Evolutionary conservation across 2,329 filamentous ascomycete genomes (phyloP).

Genomic region (Dothidotthia symphoricarpi): DNA sequence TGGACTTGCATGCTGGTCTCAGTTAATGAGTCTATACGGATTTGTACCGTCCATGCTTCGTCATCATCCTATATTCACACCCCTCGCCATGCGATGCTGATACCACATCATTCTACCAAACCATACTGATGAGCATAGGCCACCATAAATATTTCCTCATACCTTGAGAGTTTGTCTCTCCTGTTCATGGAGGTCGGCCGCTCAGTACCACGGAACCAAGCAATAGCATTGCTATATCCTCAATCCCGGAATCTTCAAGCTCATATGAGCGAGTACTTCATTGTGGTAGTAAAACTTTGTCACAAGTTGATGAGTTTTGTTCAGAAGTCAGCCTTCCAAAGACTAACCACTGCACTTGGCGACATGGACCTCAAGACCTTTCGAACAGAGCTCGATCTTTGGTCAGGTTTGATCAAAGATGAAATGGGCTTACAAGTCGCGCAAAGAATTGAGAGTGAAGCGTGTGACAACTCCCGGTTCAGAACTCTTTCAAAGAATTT

Average conservation of each 20-base stretch:
- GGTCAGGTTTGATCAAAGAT: slow-evolving; percentile 42
- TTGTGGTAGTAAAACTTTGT: slow-evolving; percentile 44
- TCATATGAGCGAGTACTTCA: slow-evolving; percentile 45
- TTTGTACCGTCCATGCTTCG: no score
- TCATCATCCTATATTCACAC: no score
- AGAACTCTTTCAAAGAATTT: slow-evolving; percentile 17
- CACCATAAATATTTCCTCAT: slow-evolving; percentile 4
- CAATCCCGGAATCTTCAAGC: slow-evolving; percentile 40
- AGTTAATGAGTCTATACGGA: no score
- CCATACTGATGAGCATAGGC: no score
- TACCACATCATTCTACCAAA: not conserved
- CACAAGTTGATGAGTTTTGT: slow-evolving; percentile 36
- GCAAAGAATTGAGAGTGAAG: slow-evolving; percentile 16
- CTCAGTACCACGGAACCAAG: slow-evolving; percentile 43
- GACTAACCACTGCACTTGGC: slow-evolving; percentile 33
- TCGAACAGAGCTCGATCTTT: slow-evolving; percentile 37
- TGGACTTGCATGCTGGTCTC: no score
- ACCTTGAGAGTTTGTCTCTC: slow-evolving; percentile 43
- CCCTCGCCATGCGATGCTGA: no score
- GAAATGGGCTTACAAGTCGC: slow-evolving; percentile 19
- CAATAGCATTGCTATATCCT: slow-evolving; percentile 43
- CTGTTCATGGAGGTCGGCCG: slow-evolving; percentile 46
- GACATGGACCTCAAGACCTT: slow-evolving; percentile 36
- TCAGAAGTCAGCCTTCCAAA: slow-evolving; percentile 33
- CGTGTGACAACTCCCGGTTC: slow-evolving; percentile 26